Evolutionary conservation across 352 stramenopile genomes (phyloP).

Genomic region (Phytopythium litorale): DNA sequence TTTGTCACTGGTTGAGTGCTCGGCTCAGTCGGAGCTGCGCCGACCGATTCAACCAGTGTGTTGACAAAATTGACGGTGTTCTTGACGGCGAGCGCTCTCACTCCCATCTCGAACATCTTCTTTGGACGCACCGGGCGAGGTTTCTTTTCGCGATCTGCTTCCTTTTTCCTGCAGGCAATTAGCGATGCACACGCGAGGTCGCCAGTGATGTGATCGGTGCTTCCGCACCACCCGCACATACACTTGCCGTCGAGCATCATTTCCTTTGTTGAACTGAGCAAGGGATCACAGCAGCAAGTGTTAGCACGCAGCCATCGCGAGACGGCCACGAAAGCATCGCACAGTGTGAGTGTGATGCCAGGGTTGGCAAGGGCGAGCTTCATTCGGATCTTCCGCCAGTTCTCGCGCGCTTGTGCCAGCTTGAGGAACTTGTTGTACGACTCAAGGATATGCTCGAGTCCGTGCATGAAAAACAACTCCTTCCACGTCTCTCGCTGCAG

Average conservation of each 20-base stretch:
- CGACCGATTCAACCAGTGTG: conserved; percentile 15
- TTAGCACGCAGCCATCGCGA: not conserved
- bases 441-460: conserved; percentile 57
- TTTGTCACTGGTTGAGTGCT: conserved; percentile 2
- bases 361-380: conserved; percentile 72
- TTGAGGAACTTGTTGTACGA: conserved; percentile 52
- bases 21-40: not conserved
- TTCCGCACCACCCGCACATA: conserved; percentile 78
- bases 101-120: conserved; percentile 18
- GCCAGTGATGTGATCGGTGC: conserved; percentile 66
- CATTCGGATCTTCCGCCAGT: conserved; percentile 71
- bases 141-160: conserved; percentile 51
- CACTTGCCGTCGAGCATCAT: conserved; percentile 87
- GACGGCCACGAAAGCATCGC: conserved; percentile 3
- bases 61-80: conserved; percentile 44
- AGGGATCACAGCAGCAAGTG: not conserved
- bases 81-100: conserved; percentile 39
- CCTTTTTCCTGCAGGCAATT: conserved; percentile 51
- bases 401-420: conserved; percentile 62
- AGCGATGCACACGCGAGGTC: conserved; percentile 38
- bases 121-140: conserved; percentile 19
- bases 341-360: conserved; percentile 68
- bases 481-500: conserved; percentile 73
- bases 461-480: conserved; percentile 75
- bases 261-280: conserved; percentile 57